Percentiles rank a stretch among this genome's conserved stretches.
phyloP scores from a whole-genome alignment of 2,329 filamentous ascomycete species.

The Neopestalotiopsis sp. region DNA sequence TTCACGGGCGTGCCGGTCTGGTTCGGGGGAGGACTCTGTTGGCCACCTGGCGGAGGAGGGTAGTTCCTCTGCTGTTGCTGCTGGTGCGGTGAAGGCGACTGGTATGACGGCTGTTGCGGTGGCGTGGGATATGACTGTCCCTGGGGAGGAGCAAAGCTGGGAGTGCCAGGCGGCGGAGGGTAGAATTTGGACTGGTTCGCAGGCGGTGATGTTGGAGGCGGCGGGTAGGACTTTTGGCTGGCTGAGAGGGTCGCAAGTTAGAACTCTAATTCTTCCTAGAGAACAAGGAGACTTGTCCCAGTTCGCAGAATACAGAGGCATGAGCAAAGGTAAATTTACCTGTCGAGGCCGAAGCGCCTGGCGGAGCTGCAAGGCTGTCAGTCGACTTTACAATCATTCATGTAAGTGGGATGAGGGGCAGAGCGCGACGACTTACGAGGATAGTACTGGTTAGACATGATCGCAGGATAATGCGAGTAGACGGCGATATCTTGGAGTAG shows the following conservation, averaged over 20 bases:
- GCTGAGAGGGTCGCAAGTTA: constrained; percentile 20
- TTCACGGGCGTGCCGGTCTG: constrained; percentile 34
- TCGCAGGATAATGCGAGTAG: constrained; percentile 18
- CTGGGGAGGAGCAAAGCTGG: constrained; percentile 37
- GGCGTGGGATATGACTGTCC: constrained; percentile 40
- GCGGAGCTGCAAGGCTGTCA: constrained; percentile 43
- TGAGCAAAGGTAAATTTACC: constrained; percentile 26
- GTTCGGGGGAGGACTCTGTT: constrained; percentile 34
- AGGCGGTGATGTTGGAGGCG: constrained; percentile 54
- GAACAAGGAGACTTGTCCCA: constrained; percentile 21
- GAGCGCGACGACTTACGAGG: constrained; percentile 45
- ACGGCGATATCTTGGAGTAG: not conserved
- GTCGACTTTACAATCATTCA: constrained; percentile 18
- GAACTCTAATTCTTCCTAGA: constrained; percentile 25
- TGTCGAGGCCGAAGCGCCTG: constrained; percentile 42
- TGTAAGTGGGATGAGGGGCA: constrained; percentile 3
- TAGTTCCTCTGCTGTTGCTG: constrained; percentile 31
- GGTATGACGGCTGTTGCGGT: constrained; percentile 36
- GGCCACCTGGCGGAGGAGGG: constrained; percentile 36
- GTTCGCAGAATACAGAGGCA: constrained; percentile 20
- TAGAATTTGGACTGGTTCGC: constrained; percentile 52
- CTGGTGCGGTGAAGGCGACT: constrained; percentile 30
- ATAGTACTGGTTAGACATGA: constrained; percentile 53
- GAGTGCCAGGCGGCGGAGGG: constrained; percentile 46
- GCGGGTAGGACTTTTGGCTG: constrained; percentile 48